Base-by-base conservation (phyloP, 208 protist species). In the Acanthamoeba rhysodes region DNA sequence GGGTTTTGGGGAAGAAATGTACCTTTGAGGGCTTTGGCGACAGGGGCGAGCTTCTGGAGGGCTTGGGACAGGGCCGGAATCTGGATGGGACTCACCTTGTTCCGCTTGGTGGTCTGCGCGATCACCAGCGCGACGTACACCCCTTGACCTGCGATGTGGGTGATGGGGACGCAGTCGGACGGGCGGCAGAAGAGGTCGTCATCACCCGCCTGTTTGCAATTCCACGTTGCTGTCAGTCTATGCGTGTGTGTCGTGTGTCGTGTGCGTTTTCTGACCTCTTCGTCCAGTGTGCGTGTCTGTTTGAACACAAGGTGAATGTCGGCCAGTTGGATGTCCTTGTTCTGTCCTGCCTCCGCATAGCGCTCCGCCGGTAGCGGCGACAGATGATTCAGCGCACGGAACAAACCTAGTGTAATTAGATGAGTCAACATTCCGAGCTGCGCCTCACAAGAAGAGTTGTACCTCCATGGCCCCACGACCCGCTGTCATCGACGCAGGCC, bases 271-370 rank as follows among this genome's bases (percentile, higher is more conserved):
- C 0, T 0, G 12, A 50, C 37, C 74, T 84, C 41, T 12, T 84
- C 74, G 16, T 34, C 41, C 8, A 84, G 41, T 8, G 74, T 84
- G 34, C 74, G 74, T 5, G 4, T 84, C 18, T 14, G 74, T 29
- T 84, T 84, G 74, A 45, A 84, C 18, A 90, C 82, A 12, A 90
- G 82, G 24, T 90, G 82, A 37, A 90, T 27, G 55, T 90, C 82
- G 12, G 55, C 82, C 82, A 90, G 12, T 18, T 59, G 55, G 55
- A 90, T 70, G 41, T 90, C 82, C 29, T 68, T 68, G 82, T 90
- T 90, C 32, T 59, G n/a, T 27, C 55, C 82, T 4, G 82, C 82
- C 32, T 59, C 82, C 16, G n/a, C 55, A 68, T 90, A 90, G n/a
- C 55, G 48, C 32, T 90, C 82, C 5, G 55, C 57, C 24, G 57